Percentiles rank a stretch among this genome's conserved stretches.
phyloP scores from a whole-genome alignment of 495 filamentous ascomycete species.

The Penicillium verhagenii region DNA sequence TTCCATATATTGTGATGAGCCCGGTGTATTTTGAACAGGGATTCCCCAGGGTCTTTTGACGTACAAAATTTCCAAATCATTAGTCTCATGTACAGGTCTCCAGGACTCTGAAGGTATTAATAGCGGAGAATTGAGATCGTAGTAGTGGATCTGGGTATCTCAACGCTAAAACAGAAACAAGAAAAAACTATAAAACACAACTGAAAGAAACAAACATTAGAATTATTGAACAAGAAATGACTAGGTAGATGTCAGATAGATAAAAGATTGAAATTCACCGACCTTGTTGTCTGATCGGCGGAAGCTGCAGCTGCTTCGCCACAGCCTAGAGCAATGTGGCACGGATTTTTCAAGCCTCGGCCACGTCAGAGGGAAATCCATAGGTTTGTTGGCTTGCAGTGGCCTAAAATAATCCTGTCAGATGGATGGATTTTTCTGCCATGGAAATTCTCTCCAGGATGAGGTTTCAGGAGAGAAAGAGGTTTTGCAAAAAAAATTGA shows the following conservation, averaged over 20 bases:
- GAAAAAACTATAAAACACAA: constrained; percentile 8
- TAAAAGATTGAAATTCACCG: constrained; percentile 26
- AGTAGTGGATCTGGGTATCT: constrained; percentile 9
- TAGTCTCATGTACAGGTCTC: constrained; percentile 11
- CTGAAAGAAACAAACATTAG: constrained; percentile 15
- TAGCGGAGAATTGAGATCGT: constrained; percentile 7
- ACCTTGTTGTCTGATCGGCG: constrained; percentile 25
- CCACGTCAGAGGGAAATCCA: constrained; percentile 29
- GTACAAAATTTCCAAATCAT: constrained; percentile 10
- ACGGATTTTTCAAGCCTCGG: constrained; percentile 24
- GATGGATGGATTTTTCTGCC: no score
- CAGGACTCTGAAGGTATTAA: constrained; percentile 20
- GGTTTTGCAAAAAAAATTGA: constrained; percentile 10
- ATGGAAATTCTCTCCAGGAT: no score
- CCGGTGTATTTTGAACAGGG: background rate
- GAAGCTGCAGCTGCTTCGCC: constrained; percentile 44
- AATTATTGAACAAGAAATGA: background rate
- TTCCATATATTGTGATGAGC: background rate
- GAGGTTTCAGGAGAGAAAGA: constrained; percentile 1
- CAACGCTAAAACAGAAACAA: constrained; percentile 6
- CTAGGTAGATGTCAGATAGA: constrained; percentile 18
- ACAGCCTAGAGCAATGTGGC: constrained; percentile 38
- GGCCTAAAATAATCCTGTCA: background rate
- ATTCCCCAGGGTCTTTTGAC: background rate
- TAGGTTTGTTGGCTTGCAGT: no score